Percentiles rank a stretch among this genome's conserved stretches.
These are phyloP conservation scores for Umbilicaria muhlenbergii DNA, from an alignment of 495 filamentous ascomycete species.

Conservation along the genomic window DNA sequence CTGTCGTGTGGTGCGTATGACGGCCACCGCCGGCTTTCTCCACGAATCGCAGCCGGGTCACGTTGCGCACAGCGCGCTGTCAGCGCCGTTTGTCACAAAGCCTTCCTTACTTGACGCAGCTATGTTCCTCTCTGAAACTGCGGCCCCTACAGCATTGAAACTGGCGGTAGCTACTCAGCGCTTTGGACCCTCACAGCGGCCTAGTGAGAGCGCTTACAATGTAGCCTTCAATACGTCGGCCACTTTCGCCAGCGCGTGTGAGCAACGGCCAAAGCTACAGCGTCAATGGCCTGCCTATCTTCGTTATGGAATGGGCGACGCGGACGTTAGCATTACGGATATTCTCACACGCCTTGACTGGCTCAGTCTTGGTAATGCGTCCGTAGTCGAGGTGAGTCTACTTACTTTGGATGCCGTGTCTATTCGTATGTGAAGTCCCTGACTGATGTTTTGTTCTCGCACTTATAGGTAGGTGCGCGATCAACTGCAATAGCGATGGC, in stretches of 20 bases:
- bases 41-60: conserved; percentile 19
- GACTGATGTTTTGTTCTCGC: too few species aligned
- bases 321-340: conserved; percentile 12
- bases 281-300: conserved; percentile 21
- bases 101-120: conserved; percentile 20
- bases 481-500: conserved; percentile 11
- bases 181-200: conserved; percentile 4
- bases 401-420: not conserved
- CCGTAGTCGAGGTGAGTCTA: conserved; percentile 19
- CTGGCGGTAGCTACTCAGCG: conserved; percentile 22
- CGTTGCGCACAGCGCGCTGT: conserved; percentile 22
- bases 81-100: conserved; percentile 20
- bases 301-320: conserved; percentile 9
- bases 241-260: conserved; percentile 10
- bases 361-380: conserved; percentile 10
- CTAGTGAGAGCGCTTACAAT: conserved; percentile 9
- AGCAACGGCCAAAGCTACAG: conserved; percentile 15
- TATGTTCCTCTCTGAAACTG: conserved; percentile 22
- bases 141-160: conserved; percentile 19
- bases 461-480: conserved; percentile 11
- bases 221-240: conserved; percentile 14
- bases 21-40: conserved; percentile 22
- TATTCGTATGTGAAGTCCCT: too few species aligned
- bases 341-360: conserved; percentile 15
- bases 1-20: conserved; percentile 21